phyloP scores from a whole-genome alignment of 2,329 filamentous ascomycete species.

The Xylariaceae sp. region DNA sequence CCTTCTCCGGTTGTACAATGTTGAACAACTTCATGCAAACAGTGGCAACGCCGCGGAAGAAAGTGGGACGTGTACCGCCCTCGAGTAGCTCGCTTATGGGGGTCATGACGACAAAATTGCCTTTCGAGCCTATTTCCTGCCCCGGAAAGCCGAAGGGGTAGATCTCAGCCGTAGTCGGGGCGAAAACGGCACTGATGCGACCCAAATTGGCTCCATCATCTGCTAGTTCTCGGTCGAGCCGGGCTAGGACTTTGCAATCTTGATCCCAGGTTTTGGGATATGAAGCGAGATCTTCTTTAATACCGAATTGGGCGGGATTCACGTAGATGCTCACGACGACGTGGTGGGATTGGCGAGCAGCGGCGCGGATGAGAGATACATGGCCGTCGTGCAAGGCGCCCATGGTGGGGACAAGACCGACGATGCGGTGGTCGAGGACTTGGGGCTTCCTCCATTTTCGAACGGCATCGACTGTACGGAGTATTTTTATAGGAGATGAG shows the following conservation, averaged over 20 bases:
- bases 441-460: slow-evolving; percentile 67
- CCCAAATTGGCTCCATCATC: slow-evolving; percentile 57
- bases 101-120: slow-evolving; percentile 88
- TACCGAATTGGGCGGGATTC: slow-evolving; percentile 93
- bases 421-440: slow-evolving; percentile 61
- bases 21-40: slow-evolving; percentile 95
- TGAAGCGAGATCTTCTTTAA: slow-evolving; percentile 78
- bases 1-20: slow-evolving; percentile 70
- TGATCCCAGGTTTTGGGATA: slow-evolving; percentile 88
- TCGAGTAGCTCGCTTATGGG: slow-evolving; percentile 79
- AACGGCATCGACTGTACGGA: slow-evolving; percentile 70
- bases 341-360: slow-evolving; percentile 77
- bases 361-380: slow-evolving; percentile 76
- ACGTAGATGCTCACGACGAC: slow-evolving; percentile 92
- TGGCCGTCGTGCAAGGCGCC: slow-evolving; percentile 93
- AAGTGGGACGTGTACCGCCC: slow-evolving; percentile 81
- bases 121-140: slow-evolving; percentile 70
- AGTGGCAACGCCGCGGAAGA: slow-evolving; percentile 94
- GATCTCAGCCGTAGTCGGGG: slow-evolving; percentile 77
- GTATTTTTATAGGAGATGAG: slow-evolving; percentile 61
- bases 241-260: slow-evolving; percentile 64
- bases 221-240: slow-evolving; percentile 70
- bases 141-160: slow-evolving; percentile 77
- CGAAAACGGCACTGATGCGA: slow-evolving; percentile 77
- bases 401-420: slow-evolving; percentile 95